Base-by-base conservation (phyloP, 176 grass and related monocot species). In the Oryza nivara region DNA sequence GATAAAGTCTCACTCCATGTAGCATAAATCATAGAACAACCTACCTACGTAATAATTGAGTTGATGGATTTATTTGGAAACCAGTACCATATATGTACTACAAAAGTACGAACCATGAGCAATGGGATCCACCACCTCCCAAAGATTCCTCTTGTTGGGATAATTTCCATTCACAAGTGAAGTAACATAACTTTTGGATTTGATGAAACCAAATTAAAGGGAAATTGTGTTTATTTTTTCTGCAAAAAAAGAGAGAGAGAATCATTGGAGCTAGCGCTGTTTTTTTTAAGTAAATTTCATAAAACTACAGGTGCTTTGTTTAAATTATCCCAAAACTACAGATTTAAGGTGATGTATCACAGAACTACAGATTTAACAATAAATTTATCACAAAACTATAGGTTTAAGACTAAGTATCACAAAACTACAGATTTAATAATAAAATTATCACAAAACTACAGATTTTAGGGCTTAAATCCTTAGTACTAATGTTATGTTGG, bases 91-190 rank as follows among this genome's bases (percentile, higher is more conserved):
- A 8, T 58, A 20, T 28, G 63, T 68, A 44, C 71, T 75, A 58
- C 77, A 74, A 74, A 71, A 40, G 71, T 76, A 61, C 23, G 13
- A 56, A 67, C 79, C 48, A 49, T 63, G 72, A 82, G 40, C 63
- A 74, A 32, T 19, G 45, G 77, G 76, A 80, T 86, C 75, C 84
- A 88, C 67, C 76, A 82, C 64, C 81, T 36, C 4, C 73, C 76
- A 91, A 92, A 89, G 86, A 92, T 92, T 91, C 90, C 82, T 43
- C 66, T 56, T 78, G 73, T 23, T 26, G 65, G 30, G 11, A 71
- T 61, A 15, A 70, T 72, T 72, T 51, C 1, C 41, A 19, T 64
- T 88, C 68, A 71, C 72, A 38, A 14, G 25, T 20, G 73, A 75
- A 54, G 5, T 70, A 49, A 81, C 19, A 25, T 25, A 56, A 20